phyloP scores from a whole-genome alignment of 2,329 filamentous ascomycete species.

The Aspergillus alliaceus region DNA sequence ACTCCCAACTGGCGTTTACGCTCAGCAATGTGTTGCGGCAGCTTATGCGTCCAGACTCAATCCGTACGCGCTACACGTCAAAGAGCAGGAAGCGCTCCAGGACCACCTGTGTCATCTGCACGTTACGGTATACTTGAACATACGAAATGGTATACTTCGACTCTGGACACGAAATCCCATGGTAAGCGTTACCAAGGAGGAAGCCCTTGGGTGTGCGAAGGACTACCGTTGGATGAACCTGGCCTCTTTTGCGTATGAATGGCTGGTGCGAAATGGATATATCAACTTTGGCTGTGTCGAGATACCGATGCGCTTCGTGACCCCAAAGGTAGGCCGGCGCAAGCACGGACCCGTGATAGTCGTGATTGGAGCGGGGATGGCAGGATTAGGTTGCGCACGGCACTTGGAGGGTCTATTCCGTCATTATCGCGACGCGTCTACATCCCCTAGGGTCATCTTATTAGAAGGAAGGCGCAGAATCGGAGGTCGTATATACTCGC shows the following conservation, averaged over 20 bases:
- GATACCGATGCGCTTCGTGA: slow-evolving; percentile 52
- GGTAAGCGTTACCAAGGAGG: slow-evolving; percentile 75
- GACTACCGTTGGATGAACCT: slow-evolving; percentile 86
- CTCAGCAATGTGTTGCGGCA: slow-evolving; percentile 84
- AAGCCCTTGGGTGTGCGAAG: slow-evolving; percentile 86
- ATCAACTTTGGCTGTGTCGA: slow-evolving; percentile 95
- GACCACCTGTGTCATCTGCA: slow-evolving; percentile 82
- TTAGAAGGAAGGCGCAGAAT: slow-evolving; percentile 85
- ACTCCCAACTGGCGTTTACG: slow-evolving; percentile 73
- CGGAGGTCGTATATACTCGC: slow-evolving; percentile 91
- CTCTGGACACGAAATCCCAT: slow-evolving; percentile 87
- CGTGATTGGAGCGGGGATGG: slow-evolving; percentile 90
- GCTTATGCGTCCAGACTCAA: slow-evolving; percentile 87
- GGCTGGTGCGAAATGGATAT: slow-evolving; percentile 86
- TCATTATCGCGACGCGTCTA: slow-evolving; percentile 72
- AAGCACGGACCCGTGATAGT: slow-evolving; percentile 70
- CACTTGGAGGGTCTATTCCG: slow-evolving; percentile 84
- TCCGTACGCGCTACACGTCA: slow-evolving; percentile 80
- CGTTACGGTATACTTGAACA: slow-evolving; percentile 93
- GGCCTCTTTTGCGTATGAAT: slow-evolving; percentile 85
- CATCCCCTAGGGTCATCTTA: slow-evolving; percentile 70
- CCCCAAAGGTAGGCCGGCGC: slow-evolving; percentile 42
- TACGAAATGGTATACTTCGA: slow-evolving; percentile 88
- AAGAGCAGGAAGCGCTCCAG: slow-evolving; percentile 79
- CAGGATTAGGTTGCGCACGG: slow-evolving; percentile 86